Conservation (phyloP, 768 basidiomycete species). For the Sistotremastrum niveocremeum region DNA sequence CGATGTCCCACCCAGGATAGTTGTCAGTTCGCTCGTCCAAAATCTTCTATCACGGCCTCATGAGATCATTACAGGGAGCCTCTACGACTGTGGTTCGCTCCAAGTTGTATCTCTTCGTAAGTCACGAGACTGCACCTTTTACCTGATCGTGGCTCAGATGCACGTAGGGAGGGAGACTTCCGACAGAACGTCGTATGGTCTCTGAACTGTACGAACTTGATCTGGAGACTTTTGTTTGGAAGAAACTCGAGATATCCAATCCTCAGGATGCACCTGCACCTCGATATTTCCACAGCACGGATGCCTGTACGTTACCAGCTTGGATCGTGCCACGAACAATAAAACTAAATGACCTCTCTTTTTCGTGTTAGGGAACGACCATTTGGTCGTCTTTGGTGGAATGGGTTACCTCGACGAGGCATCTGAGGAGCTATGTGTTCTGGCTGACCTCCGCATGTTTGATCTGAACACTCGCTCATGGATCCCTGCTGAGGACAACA, state of each 20-base stretch:
- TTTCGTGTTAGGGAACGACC: constrained; percentile 58
- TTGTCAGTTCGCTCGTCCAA: constrained; percentile 37
- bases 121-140: constrained; percentile 12
- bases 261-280: constrained; percentile 67
- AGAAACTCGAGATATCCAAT: constrained; percentile 40
- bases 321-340: neutral
- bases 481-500: constrained; percentile 32
- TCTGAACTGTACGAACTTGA: constrained; percentile 86
- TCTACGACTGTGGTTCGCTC: constrained; percentile 84
- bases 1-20: constrained; percentile 78
- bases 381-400: constrained; percentile 87
- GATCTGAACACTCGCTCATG: constrained; percentile 60
- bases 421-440: constrained; percentile 76
- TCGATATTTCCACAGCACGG: constrained; percentile 91
- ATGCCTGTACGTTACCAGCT: constrained; percentile 44
- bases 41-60: neutral
- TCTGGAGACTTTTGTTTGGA: constrained; percentile 71
- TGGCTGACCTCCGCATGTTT: constrained; percentile 86
- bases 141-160: neutral
- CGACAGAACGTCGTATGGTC: constrained; percentile 78
- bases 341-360: neutral
- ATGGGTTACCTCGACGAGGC: constrained; percentile 77
- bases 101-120: constrained; percentile 81
- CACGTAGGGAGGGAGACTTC: constrained; percentile 69
- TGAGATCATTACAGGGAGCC: constrained; percentile 43